phyloP scores from a whole-genome alignment of 192 early-diverging fungal genomes.

The Backusella psychrophila region DNA sequence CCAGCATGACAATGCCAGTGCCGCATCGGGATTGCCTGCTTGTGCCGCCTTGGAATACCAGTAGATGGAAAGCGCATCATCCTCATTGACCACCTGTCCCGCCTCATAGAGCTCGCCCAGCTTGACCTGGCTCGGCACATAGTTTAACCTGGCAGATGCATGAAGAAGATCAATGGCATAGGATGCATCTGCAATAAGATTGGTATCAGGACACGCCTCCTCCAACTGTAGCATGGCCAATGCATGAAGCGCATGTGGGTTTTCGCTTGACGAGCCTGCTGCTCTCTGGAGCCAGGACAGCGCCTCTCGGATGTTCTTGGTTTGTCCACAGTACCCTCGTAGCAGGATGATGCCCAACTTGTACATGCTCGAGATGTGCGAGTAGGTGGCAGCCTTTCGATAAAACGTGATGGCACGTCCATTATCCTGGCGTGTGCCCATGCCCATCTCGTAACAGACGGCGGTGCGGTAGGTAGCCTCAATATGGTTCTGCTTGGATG shows the following conservation, averaged over 20 bases:
- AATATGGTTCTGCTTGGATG: slow-evolving; percentile 88
- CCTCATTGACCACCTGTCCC: slow-evolving; percentile 76
- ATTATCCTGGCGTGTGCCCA: slow-evolving; percentile 82
- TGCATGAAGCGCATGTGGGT: slow-evolving; percentile 91
- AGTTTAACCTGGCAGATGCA: slow-evolving; percentile 86
- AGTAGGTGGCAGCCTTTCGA: slow-evolving; percentile 84
- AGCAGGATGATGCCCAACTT: slow-evolving; percentile 91
- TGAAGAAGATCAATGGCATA: slow-evolving; percentile 90
- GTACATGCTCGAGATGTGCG: slow-evolving; percentile 94
- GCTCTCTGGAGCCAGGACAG: slow-evolving; percentile 94
- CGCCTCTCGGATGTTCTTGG: slow-evolving; percentile 81
- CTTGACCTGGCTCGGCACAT: slow-evolving; percentile 86
- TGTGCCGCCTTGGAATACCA: slow-evolving; percentile 96
- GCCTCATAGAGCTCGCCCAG: slow-evolving; percentile 84
- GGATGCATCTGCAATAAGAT: slow-evolving; percentile 68
- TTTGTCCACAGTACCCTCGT: slow-evolving; percentile 75
- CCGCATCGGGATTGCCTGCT: slow-evolving; percentile 84
- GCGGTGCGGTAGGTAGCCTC: slow-evolving; percentile 90
- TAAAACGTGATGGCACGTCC: slow-evolving; percentile 86
- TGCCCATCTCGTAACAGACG: slow-evolving; percentile 94
- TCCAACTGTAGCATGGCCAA: slow-evolving; percentile 76
- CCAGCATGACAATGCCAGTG: slow-evolving; percentile 95
- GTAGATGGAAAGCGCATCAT: slow-evolving; percentile 84
- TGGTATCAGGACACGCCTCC: slow-evolving; percentile 39
- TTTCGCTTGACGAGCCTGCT: slow-evolving; percentile 74